Evolutionary conservation across 371 early-diverging fungal species (phyloP).

Genomic region (Mortierella sp.): DNA sequence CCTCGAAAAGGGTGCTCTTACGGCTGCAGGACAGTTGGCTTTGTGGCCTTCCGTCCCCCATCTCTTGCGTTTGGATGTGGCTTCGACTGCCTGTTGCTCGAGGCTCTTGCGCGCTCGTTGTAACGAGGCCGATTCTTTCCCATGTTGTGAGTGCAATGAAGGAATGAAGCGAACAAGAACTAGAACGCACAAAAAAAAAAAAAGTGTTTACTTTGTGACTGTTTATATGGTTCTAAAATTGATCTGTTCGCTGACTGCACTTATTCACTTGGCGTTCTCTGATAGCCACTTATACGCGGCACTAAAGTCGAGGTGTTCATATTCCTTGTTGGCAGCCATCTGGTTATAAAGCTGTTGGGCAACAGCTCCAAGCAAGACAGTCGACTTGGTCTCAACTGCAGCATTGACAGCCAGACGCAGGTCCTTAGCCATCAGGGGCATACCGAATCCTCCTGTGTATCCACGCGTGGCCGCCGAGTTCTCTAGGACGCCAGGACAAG

Average conservation of each 20-base stretch:
- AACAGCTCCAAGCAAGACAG: conserved; percentile 79
- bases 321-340: conserved; percentile 66
- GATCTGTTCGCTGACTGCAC: not conserved
- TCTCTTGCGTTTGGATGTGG: conserved; percentile 64
- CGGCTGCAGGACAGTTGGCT: conserved; percentile 25
- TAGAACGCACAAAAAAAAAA: conserved; percentile 13
- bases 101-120: conserved; percentile 68
- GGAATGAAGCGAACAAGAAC: not conserved
- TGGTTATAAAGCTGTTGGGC: conserved; percentile 85
- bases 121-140: conserved; percentile 70
- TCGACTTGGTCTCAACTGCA: conserved; percentile 80
- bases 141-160: conserved; percentile 47
- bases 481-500: conserved; percentile 86
- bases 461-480: conserved; percentile 87
- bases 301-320: conserved; percentile 78
- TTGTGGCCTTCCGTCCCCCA: conserved; percentile 57
- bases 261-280: conserved; percentile 31
- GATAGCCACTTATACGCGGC: conserved; percentile 80
- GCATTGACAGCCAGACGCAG: conserved; percentile 90
- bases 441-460: conserved; percentile 94
- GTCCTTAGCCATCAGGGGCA: conserved; percentile 94
- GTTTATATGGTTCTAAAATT: not conserved
- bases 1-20: conserved; percentile 2
- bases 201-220: not conserved
- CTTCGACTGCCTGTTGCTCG: conserved; percentile 54